These are phyloP conservation scores for Xylaria sp. DNA, from an alignment of 2,329 filamentous ascomycete species.

Conservation along the genomic window DNA sequence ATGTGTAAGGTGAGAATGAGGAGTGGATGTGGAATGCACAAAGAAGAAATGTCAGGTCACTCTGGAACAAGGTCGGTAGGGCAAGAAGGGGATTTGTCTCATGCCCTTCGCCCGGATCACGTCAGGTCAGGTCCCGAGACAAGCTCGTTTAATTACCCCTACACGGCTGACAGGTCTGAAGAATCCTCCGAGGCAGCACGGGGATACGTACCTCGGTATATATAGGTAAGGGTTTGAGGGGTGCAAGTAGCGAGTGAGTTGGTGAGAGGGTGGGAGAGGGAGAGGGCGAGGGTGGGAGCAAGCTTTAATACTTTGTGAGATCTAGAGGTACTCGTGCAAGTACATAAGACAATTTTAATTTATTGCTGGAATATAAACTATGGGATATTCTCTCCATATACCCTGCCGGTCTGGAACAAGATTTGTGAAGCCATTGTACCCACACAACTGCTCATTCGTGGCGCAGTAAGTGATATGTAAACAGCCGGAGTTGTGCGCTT, in stretches of 20 bases:
- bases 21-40: neutral
- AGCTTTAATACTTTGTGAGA: neutral
- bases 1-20: neutral
- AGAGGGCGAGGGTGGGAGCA: neutral
- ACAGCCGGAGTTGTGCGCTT: slow-evolving; percentile 10
- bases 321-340: neutral
- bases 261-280: slow-evolving; percentile 1
- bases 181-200: slow-evolving; percentile 27
- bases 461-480: neutral
- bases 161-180: slow-evolving; percentile 24
- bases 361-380: neutral
- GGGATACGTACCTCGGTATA: neutral
- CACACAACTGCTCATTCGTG: neutral
- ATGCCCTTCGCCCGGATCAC: slow-evolving; percentile 23
- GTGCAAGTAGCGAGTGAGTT: slow-evolving; percentile 3
- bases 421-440: neutral
- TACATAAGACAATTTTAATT: neutral
- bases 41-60: slow-evolving; percentile 31
- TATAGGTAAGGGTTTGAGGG: neutral
- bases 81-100: slow-evolving; percentile 13
- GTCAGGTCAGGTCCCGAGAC: slow-evolving; percentile 45
- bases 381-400: neutral
- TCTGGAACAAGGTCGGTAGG: slow-evolving; percentile 30
- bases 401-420: neutral
- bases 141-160: slow-evolving; percentile 44